phyloP scores from a whole-genome alignment of 805 yeast genomes.

The Komagataella pseudopastoris region DNA sequence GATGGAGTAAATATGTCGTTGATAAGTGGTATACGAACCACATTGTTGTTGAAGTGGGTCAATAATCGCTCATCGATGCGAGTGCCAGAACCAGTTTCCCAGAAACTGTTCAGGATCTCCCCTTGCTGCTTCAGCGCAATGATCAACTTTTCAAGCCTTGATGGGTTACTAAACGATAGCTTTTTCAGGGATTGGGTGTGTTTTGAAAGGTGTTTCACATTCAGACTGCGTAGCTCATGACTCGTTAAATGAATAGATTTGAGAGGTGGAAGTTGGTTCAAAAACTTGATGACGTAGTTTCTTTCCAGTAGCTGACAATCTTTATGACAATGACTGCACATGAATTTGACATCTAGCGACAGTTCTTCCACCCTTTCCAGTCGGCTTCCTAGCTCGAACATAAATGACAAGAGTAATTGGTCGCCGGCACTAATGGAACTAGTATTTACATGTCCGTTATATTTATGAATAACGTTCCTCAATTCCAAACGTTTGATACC shows the following conservation, averaged over 20 bases:
- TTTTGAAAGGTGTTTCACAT: not conserved
- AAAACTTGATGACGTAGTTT: slow-evolving; percentile 1
- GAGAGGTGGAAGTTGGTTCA: slow-evolving; percentile 2
- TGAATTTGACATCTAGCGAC: slow-evolving; percentile 2
- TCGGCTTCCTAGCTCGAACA: not conserved
- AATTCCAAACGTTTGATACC: slow-evolving; percentile 1
- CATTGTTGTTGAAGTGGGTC: slow-evolving; percentile 1
- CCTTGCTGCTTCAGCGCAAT: not conserved
- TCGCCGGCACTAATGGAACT: not conserved
- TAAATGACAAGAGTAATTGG: not conserved
- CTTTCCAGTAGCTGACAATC: slow-evolving; percentile 2
- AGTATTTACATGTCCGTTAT: slow-evolving; percentile 1
- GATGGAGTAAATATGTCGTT: slow-evolving; percentile 1
- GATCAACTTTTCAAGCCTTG: not conserved
- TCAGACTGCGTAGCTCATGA: not conserved
- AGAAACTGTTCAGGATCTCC: slow-evolving; percentile 1
- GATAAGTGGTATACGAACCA: not conserved
- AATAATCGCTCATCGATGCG: not conserved
- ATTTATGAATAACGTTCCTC: slow-evolving; percentile 1
- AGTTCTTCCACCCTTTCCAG: slow-evolving; percentile 1
- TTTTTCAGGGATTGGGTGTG: not conserved
- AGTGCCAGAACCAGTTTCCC: not conserved
- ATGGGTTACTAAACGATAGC: slow-evolving; percentile 1
- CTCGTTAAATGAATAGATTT: slow-evolving; percentile 1
- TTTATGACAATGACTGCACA: slow-evolving; percentile 1